These are phyloP conservation scores for Globisporangium polare DNA, from an alignment of 352 stramenopile genomes.

Conservation along the genomic window DNA sequence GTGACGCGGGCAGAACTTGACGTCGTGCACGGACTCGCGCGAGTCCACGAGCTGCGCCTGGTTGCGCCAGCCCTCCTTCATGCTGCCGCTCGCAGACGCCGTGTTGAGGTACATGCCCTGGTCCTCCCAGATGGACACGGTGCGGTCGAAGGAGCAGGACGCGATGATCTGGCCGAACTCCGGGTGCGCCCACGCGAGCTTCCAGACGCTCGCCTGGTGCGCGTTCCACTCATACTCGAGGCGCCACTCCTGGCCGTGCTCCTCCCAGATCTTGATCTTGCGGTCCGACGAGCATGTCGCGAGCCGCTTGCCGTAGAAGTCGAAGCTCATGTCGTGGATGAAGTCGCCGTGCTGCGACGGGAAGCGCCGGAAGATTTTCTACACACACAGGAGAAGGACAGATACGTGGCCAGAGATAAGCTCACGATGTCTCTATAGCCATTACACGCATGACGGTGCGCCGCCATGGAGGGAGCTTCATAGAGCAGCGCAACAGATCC, in stretches of 20 bases:
- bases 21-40: slow-evolving; percentile 91
- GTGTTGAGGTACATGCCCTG: slow-evolving; percentile 57
- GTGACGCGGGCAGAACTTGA: slow-evolving; percentile 95
- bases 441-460: neutral
- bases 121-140: slow-evolving; percentile 95
- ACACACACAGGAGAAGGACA: neutral
- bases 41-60: slow-evolving; percentile 90
- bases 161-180: slow-evolving; percentile 96
- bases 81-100: slow-evolving; percentile 5
- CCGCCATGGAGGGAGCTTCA: neutral
- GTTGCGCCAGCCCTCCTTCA: slow-evolving; percentile 74
- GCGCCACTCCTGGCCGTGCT: slow-evolving; percentile 79
- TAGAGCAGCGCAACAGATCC: neutral
- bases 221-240: slow-evolving; percentile 89
- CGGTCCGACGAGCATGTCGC: slow-evolving; percentile 91
- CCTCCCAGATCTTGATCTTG: slow-evolving; percentile 91
- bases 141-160: slow-evolving; percentile 92
- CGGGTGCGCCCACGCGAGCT: slow-evolving; percentile 93
- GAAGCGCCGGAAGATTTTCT: slow-evolving; percentile 83
- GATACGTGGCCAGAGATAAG: neutral
- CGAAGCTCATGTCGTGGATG: slow-evolving; percentile 91
- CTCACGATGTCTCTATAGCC: neutral
- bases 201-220: slow-evolving; percentile 90
- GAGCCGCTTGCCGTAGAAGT: slow-evolving; percentile 90
- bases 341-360: slow-evolving; percentile 88